Evolutionary conservation across 2,329 filamentous ascomycete genomes (phyloP), one percentile per base, ranked within the genome.

Genomic region (Saccharata proteae): DNA sequence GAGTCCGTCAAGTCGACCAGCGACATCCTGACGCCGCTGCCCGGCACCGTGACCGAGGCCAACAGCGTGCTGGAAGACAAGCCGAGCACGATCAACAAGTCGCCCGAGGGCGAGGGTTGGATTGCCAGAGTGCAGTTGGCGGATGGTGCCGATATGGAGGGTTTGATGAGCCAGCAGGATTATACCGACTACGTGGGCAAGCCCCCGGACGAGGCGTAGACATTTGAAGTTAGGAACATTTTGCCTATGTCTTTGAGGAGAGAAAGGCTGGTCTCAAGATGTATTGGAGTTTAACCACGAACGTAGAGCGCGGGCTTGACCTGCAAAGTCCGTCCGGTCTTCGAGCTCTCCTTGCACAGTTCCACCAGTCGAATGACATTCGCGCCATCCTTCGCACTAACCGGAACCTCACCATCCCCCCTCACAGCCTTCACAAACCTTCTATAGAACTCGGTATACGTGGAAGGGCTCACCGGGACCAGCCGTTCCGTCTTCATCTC

Each of bases 1-100:
- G 90, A 98, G 67, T 94, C 85, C 3, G 90, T 98, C 59, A 98
- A 98, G 70, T 90, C 80, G 40, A 90, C 90, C n/a, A 88, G 83
- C 41, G 90, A 98, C 57, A 93, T 98, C 66, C 80, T 93, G 63
- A 77, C 84, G 10, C 90, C 90, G 12, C 71, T 94, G 43, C 63
- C 69, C 31, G 88, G 88, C 52, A 80, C 64, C 44, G 74, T 98
- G 38, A 68, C 73, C 21, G 72, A 79, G 49, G 67, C 77, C 48
- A 98, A 98, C 64, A 51, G 52, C 8, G 52, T 65, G 38, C 70
- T 98, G 39, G 81, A 92, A 58, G 79, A 90, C 57, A 86, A 80
- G 65, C 88, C 90, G 14, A 72, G 72, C 38, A 77, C 71, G 34
- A 85, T 98, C 64, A 98, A 96, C 67, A 70, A 83, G 62, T 78